Evolutionary conservation across 176 grass and related monocot genomes (phyloP).

Genomic region (Oropetium thomaeum): DNA sequence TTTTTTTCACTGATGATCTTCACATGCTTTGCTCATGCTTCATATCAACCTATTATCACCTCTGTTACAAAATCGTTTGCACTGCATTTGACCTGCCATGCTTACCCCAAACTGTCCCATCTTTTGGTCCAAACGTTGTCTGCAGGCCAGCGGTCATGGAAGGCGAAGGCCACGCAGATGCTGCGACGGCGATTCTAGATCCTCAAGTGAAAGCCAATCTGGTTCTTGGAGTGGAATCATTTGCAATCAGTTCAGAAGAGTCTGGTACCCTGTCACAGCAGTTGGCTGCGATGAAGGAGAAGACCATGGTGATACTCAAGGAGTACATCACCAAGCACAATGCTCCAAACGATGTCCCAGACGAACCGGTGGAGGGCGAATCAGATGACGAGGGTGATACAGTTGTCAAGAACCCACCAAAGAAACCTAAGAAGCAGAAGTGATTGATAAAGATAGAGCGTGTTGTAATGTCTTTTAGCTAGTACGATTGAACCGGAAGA

Average conservation of each 20-base stretch:
- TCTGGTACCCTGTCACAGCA: constrained; percentile 60
- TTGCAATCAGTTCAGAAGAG: constrained; percentile 49
- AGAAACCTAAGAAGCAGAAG: constrained; percentile 79
- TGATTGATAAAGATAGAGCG: constrained; percentile 22
- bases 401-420: constrained; percentile 46
- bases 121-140: not conserved
- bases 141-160: constrained; percentile 37
- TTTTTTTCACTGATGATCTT: no score
- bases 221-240: constrained; percentile 52
- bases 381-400: constrained; percentile 43
- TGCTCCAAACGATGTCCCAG: constrained; percentile 73
- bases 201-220: constrained; percentile 58
- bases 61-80: not conserved
- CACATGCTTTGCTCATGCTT: not conserved
- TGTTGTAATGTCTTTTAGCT: not conserved
- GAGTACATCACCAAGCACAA: constrained; percentile 73
- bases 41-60: not conserved
- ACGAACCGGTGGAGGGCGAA: constrained; percentile 50
- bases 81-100: not conserved
- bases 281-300: constrained; percentile 64
- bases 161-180: constrained; percentile 33
- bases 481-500: not conserved
- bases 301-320: constrained; percentile 84
- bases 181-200: not conserved
- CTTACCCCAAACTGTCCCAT: not conserved